Evolutionary conservation across 2,329 filamentous ascomycete species (phyloP).

Genomic region (Aureobasidium uvarum): DNA sequence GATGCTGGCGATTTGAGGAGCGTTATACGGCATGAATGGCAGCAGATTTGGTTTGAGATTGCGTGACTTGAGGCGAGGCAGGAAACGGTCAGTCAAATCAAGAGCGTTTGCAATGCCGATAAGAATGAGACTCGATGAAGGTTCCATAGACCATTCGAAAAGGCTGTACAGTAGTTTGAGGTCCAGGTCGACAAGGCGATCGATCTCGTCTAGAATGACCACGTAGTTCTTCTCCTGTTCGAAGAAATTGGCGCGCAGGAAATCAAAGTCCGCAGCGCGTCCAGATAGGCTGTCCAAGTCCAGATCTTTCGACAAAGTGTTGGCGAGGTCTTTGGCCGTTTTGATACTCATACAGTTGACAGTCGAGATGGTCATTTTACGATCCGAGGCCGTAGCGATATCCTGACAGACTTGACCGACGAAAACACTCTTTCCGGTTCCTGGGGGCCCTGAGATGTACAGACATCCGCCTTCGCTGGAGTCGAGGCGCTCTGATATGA

Average conservation of each 20-base stretch:
- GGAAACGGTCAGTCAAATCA: constrained; percentile 90
- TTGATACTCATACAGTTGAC: constrained; percentile 98
- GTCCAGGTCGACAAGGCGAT: constrained; percentile 86
- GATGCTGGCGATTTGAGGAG: constrained; percentile 80
- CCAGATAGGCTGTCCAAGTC: constrained; percentile 58
- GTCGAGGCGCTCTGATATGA: constrained; percentile 64
- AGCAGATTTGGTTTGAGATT: constrained; percentile 87
- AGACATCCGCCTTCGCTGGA: constrained; percentile 71
- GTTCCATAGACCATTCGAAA: constrained; percentile 94
- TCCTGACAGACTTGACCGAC: constrained; percentile 73
- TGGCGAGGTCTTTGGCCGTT: constrained; percentile 79
- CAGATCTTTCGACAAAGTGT: constrained; percentile 70
- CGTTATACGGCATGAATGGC: constrained; percentile 89
- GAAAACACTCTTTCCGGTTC: constrained; percentile 95
- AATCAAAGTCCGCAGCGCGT: constrained; percentile 65
- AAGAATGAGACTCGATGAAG: constrained; percentile 73
- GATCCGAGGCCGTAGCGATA: constrained; percentile 51
- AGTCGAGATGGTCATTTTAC: constrained; percentile 65
- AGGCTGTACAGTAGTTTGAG: constrained; percentile 85
- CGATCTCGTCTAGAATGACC: constrained; percentile 92
- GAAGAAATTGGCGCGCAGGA: constrained; percentile 69
- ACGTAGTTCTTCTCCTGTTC: constrained; percentile 60
- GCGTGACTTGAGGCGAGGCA: constrained; percentile 88
- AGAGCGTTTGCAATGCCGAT: constrained; percentile 95
- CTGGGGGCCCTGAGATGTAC: constrained; percentile 93